phyloP scores from a whole-genome alignment of 176 grass and related monocot species.

The Alloteropsis semialata region DNA sequence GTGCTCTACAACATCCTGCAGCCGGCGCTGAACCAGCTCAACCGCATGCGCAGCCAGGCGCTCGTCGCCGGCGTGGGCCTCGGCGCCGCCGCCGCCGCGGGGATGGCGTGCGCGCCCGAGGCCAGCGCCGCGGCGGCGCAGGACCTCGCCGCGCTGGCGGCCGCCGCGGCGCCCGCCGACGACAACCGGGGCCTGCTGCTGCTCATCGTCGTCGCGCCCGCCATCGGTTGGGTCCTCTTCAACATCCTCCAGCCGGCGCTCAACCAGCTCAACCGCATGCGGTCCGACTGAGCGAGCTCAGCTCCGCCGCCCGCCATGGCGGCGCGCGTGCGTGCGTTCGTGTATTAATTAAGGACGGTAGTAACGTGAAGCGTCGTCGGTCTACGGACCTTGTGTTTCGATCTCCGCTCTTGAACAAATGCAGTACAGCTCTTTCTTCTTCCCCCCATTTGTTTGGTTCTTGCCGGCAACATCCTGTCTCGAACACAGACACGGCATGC shows the following conservation, averaged over 20 bases:
- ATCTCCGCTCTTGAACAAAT: neutral
- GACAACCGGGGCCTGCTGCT: constrained; percentile 52
- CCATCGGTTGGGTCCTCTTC: constrained; percentile 50
- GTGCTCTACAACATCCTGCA: constrained; percentile 88
- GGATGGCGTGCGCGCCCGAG: constrained; percentile 29
- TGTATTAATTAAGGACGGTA: constrained; percentile 21
- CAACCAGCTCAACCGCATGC: constrained; percentile 66
- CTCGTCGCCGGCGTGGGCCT: constrained; percentile 47
- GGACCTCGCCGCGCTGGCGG: constrained; percentile 21
- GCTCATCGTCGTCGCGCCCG: constrained; percentile 51
- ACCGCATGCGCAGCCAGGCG: constrained; percentile 54
- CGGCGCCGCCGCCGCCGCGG: constrained; percentile 35
- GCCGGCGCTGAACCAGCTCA: constrained; percentile 80
- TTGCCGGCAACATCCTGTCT: too few relatives aligned
- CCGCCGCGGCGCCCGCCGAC: constrained; percentile 3
- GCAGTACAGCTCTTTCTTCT: constrained; percentile 27
- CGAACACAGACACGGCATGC: neutral
- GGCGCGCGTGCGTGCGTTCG: neutral
- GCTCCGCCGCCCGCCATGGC: too few relatives aligned
- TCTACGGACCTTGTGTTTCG: neutral
- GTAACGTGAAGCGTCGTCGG: neutral
- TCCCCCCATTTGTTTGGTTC: neutral
- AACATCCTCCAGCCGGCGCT: constrained; percentile 64
- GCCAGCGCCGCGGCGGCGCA: constrained; percentile 27
- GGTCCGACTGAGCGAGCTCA: constrained; percentile 31